phyloP scores from a whole-genome alignment of 1,284 basidiomycete genomes.

The Cutaneotrichosporon sp. region DNA sequence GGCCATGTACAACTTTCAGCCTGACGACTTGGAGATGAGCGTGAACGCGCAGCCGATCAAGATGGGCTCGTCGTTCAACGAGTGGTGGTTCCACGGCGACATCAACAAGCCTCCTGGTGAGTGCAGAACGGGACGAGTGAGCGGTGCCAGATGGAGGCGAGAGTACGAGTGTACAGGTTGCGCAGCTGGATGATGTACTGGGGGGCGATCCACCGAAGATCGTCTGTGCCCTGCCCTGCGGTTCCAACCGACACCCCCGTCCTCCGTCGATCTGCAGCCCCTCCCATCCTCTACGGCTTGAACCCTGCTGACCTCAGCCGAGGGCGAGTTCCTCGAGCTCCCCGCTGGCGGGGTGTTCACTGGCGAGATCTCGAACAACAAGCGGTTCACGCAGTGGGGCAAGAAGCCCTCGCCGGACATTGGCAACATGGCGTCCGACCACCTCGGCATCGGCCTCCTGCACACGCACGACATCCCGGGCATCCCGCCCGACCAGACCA shows the following conservation, averaged over 20 bases:
- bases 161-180: too few species aligned
- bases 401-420: not conserved
- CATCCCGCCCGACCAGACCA: not conserved
- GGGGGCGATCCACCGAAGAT: too few species aligned
- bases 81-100: slow-evolving; percentile 7
- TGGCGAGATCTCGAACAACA: slow-evolving; percentile 44
- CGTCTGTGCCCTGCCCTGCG: too few species aligned
- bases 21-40: not conserved
- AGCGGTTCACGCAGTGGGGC: slow-evolving; percentile 32
- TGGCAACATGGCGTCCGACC: not conserved
- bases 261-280: not conserved
- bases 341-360: slow-evolving; percentile 30
- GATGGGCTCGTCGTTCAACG: not conserved
- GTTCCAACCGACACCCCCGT: too few species aligned
- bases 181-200: too few species aligned
- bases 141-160: too few species aligned
- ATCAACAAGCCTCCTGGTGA: slow-evolving; percentile 1
- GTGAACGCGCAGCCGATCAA: not conserved
- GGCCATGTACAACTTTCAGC: slow-evolving; percentile 13
- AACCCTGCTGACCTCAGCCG: slow-evolving; percentile 10
- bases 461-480: not conserved
- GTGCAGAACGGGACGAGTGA: not conserved
- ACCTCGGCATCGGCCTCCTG: not conserved
- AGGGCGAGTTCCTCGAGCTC: slow-evolving; percentile 14
- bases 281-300: not conserved